Percentiles rank a stretch among this genome's conserved stretches.
phyloP scores from a whole-genome alignment of 2,329 filamentous ascomycete genomes.

The Metarhizium rileyi region DNA sequence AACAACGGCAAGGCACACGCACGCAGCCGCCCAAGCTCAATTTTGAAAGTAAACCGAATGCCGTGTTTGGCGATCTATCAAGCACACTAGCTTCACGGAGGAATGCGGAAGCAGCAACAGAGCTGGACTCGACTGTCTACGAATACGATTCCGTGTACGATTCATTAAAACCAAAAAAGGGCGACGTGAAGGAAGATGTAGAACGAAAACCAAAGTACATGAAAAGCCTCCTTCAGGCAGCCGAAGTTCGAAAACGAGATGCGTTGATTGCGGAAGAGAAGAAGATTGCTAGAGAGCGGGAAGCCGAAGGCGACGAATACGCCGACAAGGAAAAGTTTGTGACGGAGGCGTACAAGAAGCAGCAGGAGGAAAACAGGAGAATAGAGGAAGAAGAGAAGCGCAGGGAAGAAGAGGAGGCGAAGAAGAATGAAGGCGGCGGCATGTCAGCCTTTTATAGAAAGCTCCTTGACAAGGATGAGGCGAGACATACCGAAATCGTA shows the following conservation, averaged over 20 bases:
- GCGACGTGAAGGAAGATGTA: constrained; percentile 41
- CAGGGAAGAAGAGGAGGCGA: constrained; percentile 53
- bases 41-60: constrained; percentile 29
- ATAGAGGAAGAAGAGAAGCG: constrained; percentile 63
- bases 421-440: constrained; percentile 53
- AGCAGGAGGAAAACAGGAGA: constrained; percentile 64
- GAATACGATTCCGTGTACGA: constrained; percentile 82
- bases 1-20: constrained; percentile 22
- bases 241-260: constrained; percentile 68
- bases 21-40: constrained; percentile 34
- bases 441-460: constrained; percentile 74
- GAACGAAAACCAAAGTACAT: constrained; percentile 71
- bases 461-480: constrained; percentile 61
- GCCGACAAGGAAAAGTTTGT: constrained; percentile 81
- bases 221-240: constrained; percentile 60
- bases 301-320: constrained; percentile 71
- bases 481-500: constrained; percentile 58
- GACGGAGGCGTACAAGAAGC: constrained; percentile 70
- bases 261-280: constrained; percentile 72
- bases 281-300: constrained; percentile 65
- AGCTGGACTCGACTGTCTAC: constrained; percentile 65
- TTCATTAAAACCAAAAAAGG: constrained; percentile 58
- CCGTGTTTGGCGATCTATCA: constrained; percentile 56
- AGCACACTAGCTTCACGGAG: constrained; percentile 52
- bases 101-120: constrained; percentile 53